Conservation (phyloP, 1,284 basidiomycete species). For the Melampsora americana region DNA sequence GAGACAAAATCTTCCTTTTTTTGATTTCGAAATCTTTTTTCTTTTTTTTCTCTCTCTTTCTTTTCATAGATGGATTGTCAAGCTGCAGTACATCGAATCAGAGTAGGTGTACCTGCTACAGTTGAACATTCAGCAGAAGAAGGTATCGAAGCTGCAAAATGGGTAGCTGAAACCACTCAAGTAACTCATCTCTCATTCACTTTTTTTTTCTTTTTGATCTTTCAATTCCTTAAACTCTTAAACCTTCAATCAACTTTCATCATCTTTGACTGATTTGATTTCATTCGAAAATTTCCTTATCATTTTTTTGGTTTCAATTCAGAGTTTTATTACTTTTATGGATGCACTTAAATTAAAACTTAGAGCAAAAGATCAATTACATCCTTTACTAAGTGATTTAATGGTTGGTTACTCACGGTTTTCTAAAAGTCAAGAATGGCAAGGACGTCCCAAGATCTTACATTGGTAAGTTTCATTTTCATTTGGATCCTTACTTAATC, state of each 20-base stretch:
- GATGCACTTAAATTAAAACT: constrained; percentile 89
- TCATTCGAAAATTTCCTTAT: not conserved
- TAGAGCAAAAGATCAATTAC: constrained; percentile 92
- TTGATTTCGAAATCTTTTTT: no score
- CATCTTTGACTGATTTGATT: not conserved
- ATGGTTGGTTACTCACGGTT: constrained; percentile 88
- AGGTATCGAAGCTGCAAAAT: constrained; percentile 80
- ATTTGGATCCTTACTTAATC: constrained; percentile 1
- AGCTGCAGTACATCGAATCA: constrained; percentile 81
- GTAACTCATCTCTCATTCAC: constrained; percentile 57
- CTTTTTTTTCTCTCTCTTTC: no score
- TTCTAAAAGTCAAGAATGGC: constrained; percentile 88
- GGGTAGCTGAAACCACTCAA: constrained; percentile 98
- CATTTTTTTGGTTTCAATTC: not conserved
- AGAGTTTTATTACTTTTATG: constrained; percentile 99
- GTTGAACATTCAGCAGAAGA: constrained; percentile 80
- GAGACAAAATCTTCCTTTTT: no score
- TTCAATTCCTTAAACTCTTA: no score
- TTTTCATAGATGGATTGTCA: constrained; percentile 87
- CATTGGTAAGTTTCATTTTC: constrained; percentile 66
- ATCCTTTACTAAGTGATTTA: constrained; percentile 88
- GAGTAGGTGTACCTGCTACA: constrained; percentile 91
- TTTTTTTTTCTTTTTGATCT: no score
- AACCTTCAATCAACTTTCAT: not conserved
- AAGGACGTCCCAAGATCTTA: constrained; percentile 86